These are phyloP conservation scores for Drechmeria coniospora DNA, from an alignment of 2,329 filamentous ascomycete species.

Conservation along the genomic window DNA sequence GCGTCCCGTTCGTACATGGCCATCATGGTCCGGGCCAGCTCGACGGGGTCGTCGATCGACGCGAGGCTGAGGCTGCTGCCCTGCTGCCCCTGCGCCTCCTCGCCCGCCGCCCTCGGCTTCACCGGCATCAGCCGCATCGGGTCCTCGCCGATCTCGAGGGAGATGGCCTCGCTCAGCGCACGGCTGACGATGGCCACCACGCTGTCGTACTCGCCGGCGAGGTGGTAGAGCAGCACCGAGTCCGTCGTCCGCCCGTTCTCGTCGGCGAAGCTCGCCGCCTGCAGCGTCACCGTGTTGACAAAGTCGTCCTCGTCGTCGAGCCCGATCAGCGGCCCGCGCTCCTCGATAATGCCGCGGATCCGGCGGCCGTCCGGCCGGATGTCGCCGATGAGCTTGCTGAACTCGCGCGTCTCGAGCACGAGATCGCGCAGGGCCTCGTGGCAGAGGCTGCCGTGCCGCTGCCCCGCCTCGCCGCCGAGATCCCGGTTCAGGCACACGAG, in stretches of 20 bases:
- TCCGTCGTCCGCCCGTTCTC: slow-evolving; percentile 89
- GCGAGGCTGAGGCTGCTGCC: slow-evolving; percentile 45
- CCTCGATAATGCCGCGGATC: slow-evolving; percentile 75
- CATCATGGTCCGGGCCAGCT: slow-evolving; percentile 46
- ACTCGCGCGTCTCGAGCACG: slow-evolving; percentile 91
- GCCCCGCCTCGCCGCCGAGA: slow-evolving; percentile 56
- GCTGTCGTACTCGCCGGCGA: slow-evolving; percentile 88
- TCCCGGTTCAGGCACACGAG: slow-evolving; percentile 88
- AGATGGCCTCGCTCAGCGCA: slow-evolving; percentile 76
- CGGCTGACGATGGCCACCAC: slow-evolving; percentile 86
- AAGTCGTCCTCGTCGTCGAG: slow-evolving; percentile 70
- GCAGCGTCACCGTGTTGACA: slow-evolving; percentile 78
- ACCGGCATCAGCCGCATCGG: slow-evolving; percentile 64
- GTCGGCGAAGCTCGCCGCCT: slow-evolving; percentile 83
- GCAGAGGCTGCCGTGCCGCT: slow-evolving; percentile 66
- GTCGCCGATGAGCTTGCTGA: slow-evolving; percentile 84
- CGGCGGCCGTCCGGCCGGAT: slow-evolving; percentile 74
- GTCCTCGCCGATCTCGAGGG: slow-evolving; percentile 71
- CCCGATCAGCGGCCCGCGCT: slow-evolving; percentile 67
- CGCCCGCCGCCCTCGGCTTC: slow-evolving; percentile 46
- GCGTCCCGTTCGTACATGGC: slow-evolving; percentile 44
- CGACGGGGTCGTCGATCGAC: slow-evolving; percentile 43
- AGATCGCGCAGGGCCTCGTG: slow-evolving; percentile 88
- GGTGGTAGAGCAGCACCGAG: slow-evolving; percentile 83
- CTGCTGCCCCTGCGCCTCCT: slow-evolving; percentile 19